Evolutionary conservation across 2,329 filamentous ascomycete genomes (phyloP), one percentile per base, ranked within the genome.

Genomic region (Apiospora sp.): DNA sequence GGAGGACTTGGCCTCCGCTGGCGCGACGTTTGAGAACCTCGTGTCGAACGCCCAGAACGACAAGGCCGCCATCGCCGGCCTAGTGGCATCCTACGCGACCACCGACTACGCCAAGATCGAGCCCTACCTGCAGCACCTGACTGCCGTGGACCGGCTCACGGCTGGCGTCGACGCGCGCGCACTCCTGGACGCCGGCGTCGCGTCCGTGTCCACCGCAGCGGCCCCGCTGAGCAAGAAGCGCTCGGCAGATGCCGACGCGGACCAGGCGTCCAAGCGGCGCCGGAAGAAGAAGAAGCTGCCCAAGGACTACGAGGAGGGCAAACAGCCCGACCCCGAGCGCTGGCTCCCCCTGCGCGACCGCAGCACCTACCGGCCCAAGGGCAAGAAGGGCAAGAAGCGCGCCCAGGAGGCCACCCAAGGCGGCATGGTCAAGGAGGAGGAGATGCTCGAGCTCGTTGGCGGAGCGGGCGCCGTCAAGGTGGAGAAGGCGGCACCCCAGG

Each of bases 301-400:
- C 44, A 94, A 94, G 83, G 88, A 92, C 78, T 94, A 90, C 79
- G 93, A 94, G 73, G 89, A 93, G 70, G 90, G 88, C 77, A 97
- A 95, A 86, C 92, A 91, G 75, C 89, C 94, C 46, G 96, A 99
- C 82, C 92, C 94, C 0, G 96, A 99, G 83, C 89, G 96, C 75
- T 99, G 96, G 96, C 84, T 99, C 73, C 96, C 96, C 16, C 86
- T 98, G 78, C 91, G 93, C 70, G 96, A 99, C 81, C 89, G 96
- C 72, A 96, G 93, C 77, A 93, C 91, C 54, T 99, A 98, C 83
- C 87, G 93, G 68, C 95, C 95, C 10, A 98, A 96, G 85, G 95
- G 95, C 7, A 95, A 93, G 86, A 97, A 98, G 87, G 94, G 94
- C 71, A 96, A 94, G 87, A 92, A 95, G 88, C 93, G 92, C 84